Evolutionary conservation across 2,329 filamentous ascomycete genomes (phyloP).

Genomic region (Arachnomyces sp.): DNA sequence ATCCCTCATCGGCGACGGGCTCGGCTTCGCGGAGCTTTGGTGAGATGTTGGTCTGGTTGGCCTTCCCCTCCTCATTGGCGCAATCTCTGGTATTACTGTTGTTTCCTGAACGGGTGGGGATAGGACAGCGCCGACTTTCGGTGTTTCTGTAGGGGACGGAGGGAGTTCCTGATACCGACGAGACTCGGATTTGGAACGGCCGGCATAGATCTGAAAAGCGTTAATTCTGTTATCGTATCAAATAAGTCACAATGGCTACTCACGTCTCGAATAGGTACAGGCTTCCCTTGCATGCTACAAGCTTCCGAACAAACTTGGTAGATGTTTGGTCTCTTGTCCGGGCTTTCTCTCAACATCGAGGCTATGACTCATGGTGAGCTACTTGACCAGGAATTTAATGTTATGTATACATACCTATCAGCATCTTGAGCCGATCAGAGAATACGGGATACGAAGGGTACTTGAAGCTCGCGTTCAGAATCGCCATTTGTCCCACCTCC

Average conservation of each 20-base stretch:
- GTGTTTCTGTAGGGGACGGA: slow-evolving; percentile 46
- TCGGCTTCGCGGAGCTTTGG: slow-evolving; percentile 48
- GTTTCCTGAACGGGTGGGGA: slow-evolving; percentile 65
- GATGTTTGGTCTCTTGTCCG: slow-evolving; percentile 75
- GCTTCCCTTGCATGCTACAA: slow-evolving; percentile 79
- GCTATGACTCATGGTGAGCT: slow-evolving; percentile 43
- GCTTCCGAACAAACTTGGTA: slow-evolving; percentile 85
- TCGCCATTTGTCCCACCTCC: slow-evolving; percentile 93
- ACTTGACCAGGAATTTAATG: slow-evolving; percentile 4
- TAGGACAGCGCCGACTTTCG: slow-evolving; percentile 72
- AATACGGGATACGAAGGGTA: slow-evolving; percentile 84
- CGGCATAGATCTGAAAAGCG: slow-evolving; percentile 59
- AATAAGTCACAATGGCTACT: slow-evolving; percentile 25
- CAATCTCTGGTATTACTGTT: slow-evolving; percentile 74
- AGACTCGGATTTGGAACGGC: slow-evolving; percentile 56
- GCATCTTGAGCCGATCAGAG: slow-evolving; percentile 77
- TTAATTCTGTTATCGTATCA: neutral
- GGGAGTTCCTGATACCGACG: slow-evolving; percentile 55
- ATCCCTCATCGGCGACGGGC: slow-evolving; percentile 62
- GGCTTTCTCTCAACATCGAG: slow-evolving; percentile 83
- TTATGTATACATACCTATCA: slow-evolving; percentile 63
- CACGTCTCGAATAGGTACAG: slow-evolving; percentile 84
- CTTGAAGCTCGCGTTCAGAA: slow-evolving; percentile 89
- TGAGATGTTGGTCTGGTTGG: slow-evolving; percentile 50
- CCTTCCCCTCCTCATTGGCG: slow-evolving; percentile 85